phyloP scores from a whole-genome alignment of 164 flowering plant genomes.

The Nelumbo lutea region DNA sequence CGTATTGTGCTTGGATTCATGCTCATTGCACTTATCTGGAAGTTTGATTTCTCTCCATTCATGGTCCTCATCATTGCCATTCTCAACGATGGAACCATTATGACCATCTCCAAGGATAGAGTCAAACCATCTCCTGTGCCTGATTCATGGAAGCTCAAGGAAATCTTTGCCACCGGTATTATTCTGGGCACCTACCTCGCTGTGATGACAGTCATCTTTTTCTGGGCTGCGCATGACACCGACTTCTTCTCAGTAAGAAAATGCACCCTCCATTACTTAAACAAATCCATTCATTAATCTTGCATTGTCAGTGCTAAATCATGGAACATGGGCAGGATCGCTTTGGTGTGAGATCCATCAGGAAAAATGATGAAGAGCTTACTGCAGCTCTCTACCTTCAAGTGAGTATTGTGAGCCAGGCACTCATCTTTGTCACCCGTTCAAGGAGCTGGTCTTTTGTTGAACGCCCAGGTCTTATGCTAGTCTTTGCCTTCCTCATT shows the following conservation, averaged over 20 bases:
- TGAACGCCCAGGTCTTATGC: conserved; percentile 26
- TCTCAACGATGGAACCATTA: conserved; percentile 39
- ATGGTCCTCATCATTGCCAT: conserved; percentile 38
- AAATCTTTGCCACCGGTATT: conserved; percentile 38
- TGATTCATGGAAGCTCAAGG: conserved; percentile 35
- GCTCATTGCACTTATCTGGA: conserved; percentile 39
- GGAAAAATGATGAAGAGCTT: conserved; percentile 15
- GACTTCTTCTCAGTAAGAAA: conserved; percentile 34
- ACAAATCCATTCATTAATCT: too few species aligned
- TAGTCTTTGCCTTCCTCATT: conserved; percentile 16
- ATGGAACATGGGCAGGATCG: conserved; percentile 14
- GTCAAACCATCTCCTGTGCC: conserved; percentile 40
- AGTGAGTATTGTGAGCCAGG: conserved; percentile 29
- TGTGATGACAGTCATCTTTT: too few species aligned
- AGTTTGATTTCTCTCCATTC: conserved; percentile 39
- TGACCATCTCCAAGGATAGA: conserved; percentile 40
- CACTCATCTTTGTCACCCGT: too few species aligned
- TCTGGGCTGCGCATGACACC: conserved; percentile 21
- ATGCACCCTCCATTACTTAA: too few species aligned
- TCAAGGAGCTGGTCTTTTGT: conserved; percentile 27
- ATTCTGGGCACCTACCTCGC: conserved; percentile 36
- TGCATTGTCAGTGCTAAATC: too few species aligned
- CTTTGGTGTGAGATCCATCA: conserved; percentile 23
- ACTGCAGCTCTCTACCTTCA: conserved; percentile 26
- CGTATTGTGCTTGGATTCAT: conserved; percentile 37